These are phyloP conservation scores for Paecilomyces niveus DNA, from an alignment of 2,329 filamentous ascomycete genomes.

Conservation along the genomic window DNA sequence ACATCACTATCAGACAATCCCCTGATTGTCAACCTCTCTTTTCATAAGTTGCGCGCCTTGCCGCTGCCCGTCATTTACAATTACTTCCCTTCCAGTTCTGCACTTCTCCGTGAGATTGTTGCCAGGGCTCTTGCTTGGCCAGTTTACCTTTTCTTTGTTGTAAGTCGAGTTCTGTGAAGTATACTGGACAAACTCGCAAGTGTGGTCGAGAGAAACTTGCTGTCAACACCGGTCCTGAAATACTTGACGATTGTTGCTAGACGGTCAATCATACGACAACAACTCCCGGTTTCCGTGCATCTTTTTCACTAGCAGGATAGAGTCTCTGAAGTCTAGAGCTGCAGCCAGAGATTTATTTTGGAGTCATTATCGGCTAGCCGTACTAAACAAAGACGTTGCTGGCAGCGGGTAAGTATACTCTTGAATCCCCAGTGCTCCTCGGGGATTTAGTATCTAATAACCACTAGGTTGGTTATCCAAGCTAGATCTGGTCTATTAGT, in stretches of 20 bases:
- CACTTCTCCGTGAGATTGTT: conserved; percentile 16
- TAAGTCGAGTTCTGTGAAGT: conserved; percentile 9
- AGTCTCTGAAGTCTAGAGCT: not conserved
- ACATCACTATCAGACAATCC: not conserved
- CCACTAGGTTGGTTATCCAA: not conserved
- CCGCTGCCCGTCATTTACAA: not conserved
- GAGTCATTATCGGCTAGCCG: not conserved
- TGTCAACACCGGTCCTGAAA: not conserved
- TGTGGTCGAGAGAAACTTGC: conserved; percentile 8
- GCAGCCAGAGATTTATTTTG: not conserved
- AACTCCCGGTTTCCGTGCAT: not conserved
- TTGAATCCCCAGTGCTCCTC: not conserved
- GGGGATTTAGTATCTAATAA: not conserved
- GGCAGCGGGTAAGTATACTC: not conserved
- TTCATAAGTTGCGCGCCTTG: not conserved
- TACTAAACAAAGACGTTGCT: not conserved
- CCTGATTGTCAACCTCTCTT: not conserved
- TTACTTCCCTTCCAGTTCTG: conserved; percentile 4
- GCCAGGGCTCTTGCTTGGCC: conserved; percentile 4
- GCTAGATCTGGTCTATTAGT: not conserved
- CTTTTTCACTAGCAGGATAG: not conserved
- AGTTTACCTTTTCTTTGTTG: conserved; percentile 1
- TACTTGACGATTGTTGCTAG: not conserved
- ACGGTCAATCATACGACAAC: not conserved
- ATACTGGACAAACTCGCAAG: conserved; percentile 20